Percentiles rank a stretch among this genome's conserved stretches.
phyloP scores from a whole-genome alignment of 169 alveolate species.

The Plasmodium berghei region DNA sequence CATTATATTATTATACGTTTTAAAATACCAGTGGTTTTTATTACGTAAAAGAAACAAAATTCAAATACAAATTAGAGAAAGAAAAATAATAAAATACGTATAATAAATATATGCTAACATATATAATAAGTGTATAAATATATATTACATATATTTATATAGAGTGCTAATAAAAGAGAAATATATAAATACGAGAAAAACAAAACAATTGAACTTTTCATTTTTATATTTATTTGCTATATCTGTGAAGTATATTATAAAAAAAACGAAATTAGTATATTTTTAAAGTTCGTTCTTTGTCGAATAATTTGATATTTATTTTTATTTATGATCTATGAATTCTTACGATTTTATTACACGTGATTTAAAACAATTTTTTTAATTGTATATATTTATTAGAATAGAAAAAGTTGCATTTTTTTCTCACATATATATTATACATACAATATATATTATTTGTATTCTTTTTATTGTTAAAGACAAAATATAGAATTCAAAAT shows the following conservation, averaged over 20 bases:
- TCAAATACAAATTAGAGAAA: too few species aligned
- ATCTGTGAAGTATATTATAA: not conserved
- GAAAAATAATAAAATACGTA: too few species aligned
- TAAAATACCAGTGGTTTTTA: not conserved
- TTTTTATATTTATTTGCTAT: slow-evolving; percentile 1
- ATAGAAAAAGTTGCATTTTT: not conserved
- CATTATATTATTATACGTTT: slow-evolving; percentile 3
- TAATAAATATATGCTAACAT: too few species aligned
- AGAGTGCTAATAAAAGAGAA: not conserved
- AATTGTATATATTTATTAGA: not conserved
- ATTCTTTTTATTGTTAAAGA: not conserved
- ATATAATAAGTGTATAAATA: too few species aligned
- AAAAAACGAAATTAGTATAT: not conserved
- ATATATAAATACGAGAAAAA: not conserved
- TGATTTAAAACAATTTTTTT: too few species aligned
- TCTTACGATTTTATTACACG: not conserved
- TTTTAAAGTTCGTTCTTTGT: not conserved
- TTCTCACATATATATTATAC: not conserved
- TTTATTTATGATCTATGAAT: not conserved
- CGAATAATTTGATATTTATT: not conserved
- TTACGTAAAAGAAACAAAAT: too few species aligned
- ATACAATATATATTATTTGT: slow-evolving; percentile 4
- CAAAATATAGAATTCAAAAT: not conserved
- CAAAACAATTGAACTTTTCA: not conserved
- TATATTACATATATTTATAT: not conserved